These are phyloP conservation scores for Daldinia concentrica DNA, from an alignment of 495 filamentous ascomycete genomes.

Conservation along the genomic window DNA sequence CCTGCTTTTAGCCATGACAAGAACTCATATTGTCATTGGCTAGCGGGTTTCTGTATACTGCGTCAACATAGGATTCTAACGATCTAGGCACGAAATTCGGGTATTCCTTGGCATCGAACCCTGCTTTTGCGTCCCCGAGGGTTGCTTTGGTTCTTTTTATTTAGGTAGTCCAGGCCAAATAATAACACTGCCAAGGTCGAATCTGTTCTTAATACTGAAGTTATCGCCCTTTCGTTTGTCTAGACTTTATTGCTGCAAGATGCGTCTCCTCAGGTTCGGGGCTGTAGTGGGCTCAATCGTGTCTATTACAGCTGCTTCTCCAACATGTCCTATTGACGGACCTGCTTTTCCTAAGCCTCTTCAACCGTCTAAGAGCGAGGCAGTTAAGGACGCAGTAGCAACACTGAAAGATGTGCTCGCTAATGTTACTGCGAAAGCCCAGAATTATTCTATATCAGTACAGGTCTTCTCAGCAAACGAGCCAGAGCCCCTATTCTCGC, in stretches of 20 bases:
- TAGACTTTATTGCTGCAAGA: slow-evolving; percentile 4
- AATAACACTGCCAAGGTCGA: slow-evolving; percentile 6
- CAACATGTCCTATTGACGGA: slow-evolving; percentile 60
- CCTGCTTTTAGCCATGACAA: slow-evolving; percentile 39
- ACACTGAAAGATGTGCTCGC: slow-evolving; percentile 50
- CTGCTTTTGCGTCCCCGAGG: not conserved
- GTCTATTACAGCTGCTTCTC: slow-evolving; percentile 30
- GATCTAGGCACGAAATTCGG: slow-evolving; percentile 13
- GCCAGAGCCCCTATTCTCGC: slow-evolving; percentile 55
- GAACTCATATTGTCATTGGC: slow-evolving; percentile 11
- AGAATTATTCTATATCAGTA: slow-evolving; percentile 59
- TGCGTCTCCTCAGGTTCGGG: slow-evolving; percentile 17
- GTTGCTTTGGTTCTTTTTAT: slow-evolving; percentile 15
- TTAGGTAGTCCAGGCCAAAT: not conserved
- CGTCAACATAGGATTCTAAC: slow-evolving; percentile 21
- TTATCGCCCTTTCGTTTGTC: not conserved
- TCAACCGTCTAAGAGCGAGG: slow-evolving; percentile 45
- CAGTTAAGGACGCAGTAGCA: slow-evolving; percentile 48
- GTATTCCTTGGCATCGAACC: slow-evolving; percentile 4
- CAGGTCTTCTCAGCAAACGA: slow-evolving; percentile 59
- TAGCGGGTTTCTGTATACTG: slow-evolving; percentile 6
- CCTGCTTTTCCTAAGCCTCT: slow-evolving; percentile 58
- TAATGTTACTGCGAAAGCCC: slow-evolving; percentile 37
- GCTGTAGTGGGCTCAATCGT: slow-evolving; percentile 19
- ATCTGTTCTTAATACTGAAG: not conserved